Percentiles rank a stretch among this genome's conserved stretches.
Evolutionary conservation across 2,329 filamentous ascomycete species (phyloP).

Genomic region (Dendrostoma leiphaemia): DNA sequence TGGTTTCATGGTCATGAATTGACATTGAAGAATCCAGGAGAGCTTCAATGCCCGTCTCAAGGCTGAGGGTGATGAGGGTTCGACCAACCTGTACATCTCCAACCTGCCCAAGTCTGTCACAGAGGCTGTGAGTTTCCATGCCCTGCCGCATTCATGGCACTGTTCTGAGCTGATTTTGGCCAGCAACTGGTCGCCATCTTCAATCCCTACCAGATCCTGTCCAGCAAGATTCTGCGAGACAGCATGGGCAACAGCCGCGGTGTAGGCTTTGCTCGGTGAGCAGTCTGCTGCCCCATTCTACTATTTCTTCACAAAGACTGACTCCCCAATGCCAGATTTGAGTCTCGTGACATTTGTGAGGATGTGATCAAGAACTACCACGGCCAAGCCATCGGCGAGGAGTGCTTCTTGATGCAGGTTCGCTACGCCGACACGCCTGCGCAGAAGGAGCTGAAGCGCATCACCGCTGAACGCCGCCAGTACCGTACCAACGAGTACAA

Average conservation of each 20-base stretch:
- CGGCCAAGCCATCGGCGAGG: constrained; percentile 71
- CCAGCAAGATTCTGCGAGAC: constrained; percentile 92
- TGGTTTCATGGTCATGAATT: not conserved
- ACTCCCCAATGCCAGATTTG: constrained; percentile 64
- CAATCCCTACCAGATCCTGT: constrained; percentile 78
- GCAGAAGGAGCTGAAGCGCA: constrained; percentile 94
- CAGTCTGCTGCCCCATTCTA: constrained; percentile 15
- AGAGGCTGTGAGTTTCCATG: constrained; percentile 68
- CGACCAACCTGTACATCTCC: constrained; percentile 97
- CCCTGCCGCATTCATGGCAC: constrained; percentile 2
- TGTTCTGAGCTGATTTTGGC: constrained; percentile 20
- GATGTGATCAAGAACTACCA: constrained; percentile 85
- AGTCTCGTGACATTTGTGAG: constrained; percentile 84
- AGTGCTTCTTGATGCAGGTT: constrained; percentile 84
- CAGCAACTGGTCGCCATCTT: constrained; percentile 78
- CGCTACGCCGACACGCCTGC: constrained; percentile 96
- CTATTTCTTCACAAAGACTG: constrained; percentile 23
- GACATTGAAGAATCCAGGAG: constrained; percentile 56
- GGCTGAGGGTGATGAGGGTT: constrained; percentile 83
- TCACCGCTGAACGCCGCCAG: constrained; percentile 90
- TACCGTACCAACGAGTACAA: constrained; percentile 97
- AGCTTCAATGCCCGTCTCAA: constrained; percentile 98
- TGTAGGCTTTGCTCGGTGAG: constrained; percentile 93
- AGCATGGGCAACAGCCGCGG: constrained; percentile 90
- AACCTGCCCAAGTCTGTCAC: constrained; percentile 91